phyloP scores from a whole-genome alignment of 2,329 filamentous ascomycete genomes.

The Venturiaceae sp. region DNA sequence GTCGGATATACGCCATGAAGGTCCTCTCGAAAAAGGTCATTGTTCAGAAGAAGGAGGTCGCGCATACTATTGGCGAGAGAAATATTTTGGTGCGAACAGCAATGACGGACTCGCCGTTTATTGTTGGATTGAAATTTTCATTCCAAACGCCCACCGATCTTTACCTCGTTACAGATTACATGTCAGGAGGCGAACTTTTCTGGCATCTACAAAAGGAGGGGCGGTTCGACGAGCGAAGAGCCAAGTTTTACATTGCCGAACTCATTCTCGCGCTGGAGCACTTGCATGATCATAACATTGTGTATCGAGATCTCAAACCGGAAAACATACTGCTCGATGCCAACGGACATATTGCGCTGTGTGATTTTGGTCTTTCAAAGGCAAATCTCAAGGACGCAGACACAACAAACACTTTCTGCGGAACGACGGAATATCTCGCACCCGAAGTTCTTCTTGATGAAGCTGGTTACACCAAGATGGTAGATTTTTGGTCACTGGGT shows the following conservation, averaged over 20 bases:
- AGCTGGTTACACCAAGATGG: slow-evolving; percentile 98
- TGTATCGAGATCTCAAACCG: slow-evolving; percentile 94
- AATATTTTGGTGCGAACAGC: slow-evolving; percentile 96
- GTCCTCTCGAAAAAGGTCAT: slow-evolving; percentile 99
- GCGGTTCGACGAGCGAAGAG: slow-evolving; percentile 84
- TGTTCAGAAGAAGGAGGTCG: slow-evolving; percentile 98
- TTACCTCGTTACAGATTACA: slow-evolving; percentile 98
- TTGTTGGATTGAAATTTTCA: slow-evolving; percentile 95
- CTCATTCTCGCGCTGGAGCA: slow-evolving; percentile 92
- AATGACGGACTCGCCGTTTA: slow-evolving; percentile 92
- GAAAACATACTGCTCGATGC: slow-evolving; percentile 96
- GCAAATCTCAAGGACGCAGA: slow-evolving; percentile 95
- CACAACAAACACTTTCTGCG: slow-evolving; percentile 97
- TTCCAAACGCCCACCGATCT: slow-evolving; percentile 96
- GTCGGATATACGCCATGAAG: slow-evolving; percentile 98
- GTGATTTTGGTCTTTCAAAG: slow-evolving; percentile 95
- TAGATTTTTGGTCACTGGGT: slow-evolving; percentile 97
- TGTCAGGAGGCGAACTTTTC: slow-evolving; percentile 97
- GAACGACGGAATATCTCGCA: slow-evolving; percentile 93
- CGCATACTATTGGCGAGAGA: slow-evolving; percentile 90
- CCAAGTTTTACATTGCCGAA: slow-evolving; percentile 98
- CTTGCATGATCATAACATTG: slow-evolving; percentile 92
- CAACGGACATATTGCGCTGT: slow-evolving; percentile 94
- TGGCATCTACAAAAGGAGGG: slow-evolving; percentile 98
- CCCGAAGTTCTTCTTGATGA: slow-evolving; percentile 94